These are phyloP conservation scores for Alternaria ventricosa DNA, from an alignment of 2,329 filamentous ascomycete genomes.

Conservation along the genomic window DNA sequence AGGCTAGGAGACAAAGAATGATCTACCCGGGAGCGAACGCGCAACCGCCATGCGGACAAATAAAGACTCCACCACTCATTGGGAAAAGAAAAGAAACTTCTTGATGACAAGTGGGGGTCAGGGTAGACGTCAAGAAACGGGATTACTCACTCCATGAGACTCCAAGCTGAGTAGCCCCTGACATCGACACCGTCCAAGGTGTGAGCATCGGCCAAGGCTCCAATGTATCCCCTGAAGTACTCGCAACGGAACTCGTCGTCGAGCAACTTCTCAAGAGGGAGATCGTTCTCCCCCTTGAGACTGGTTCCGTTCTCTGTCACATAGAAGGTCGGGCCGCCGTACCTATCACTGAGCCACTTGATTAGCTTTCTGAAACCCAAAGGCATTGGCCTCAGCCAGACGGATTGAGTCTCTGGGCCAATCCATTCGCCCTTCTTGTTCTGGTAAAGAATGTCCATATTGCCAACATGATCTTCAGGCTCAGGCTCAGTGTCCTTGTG, in stretches of 20 bases:
- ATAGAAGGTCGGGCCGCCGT: constrained; percentile 78
- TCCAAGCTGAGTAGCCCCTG: constrained; percentile 84
- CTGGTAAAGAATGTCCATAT: constrained; percentile 74
- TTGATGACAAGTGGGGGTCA: background rate
- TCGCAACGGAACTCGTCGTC: constrained; percentile 81
- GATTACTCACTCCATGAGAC: constrained; percentile 73
- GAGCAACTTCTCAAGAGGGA: constrained; percentile 72
- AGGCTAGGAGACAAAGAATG: constrained; percentile 11
- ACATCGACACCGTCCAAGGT: constrained; percentile 78
- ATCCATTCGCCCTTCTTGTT: constrained; percentile 77
- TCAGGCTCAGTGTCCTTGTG: constrained; percentile 69
- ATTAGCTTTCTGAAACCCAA: constrained; percentile 76
- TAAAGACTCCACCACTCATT: background rate
- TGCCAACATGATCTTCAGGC: constrained; percentile 73
- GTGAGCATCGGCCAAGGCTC: constrained; percentile 75
- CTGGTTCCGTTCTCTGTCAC: constrained; percentile 90
- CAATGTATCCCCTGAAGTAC: constrained; percentile 80
- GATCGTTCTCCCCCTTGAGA: constrained; percentile 80
- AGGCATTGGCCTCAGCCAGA: constrained; percentile 80
- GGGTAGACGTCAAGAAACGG: constrained; percentile 17
- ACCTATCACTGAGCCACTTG: constrained; percentile 68
- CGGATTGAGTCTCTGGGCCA: constrained; percentile 80
- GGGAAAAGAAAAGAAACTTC: background rate
- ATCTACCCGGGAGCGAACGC: background rate
- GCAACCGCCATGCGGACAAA: constrained; percentile 1